A percentile compares a stretch with the other conserved stretches of the same genome.
phyloP scores from a whole-genome alignment of 495 filamentous ascomycete genomes.

The Talaromyces liani region DNA sequence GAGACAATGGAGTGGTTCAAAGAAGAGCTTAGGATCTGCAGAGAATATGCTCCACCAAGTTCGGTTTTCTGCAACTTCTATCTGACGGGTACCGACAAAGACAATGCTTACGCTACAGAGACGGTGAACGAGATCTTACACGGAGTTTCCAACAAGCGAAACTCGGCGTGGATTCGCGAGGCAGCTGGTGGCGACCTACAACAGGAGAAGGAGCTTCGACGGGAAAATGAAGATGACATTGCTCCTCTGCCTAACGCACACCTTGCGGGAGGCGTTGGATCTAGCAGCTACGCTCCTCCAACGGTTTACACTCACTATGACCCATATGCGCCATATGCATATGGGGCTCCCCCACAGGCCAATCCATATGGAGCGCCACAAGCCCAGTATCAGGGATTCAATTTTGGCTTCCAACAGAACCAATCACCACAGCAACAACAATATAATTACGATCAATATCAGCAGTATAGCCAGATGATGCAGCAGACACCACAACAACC shows the following conservation, averaged over 20 bases:
- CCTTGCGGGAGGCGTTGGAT: slow-evolving; percentile 21
- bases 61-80: slow-evolving; percentile 90
- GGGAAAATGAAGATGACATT: slow-evolving; percentile 81
- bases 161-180: slow-evolving; percentile 69
- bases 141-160: slow-evolving; percentile 72
- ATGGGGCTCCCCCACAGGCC: slow-evolving; percentile 5
- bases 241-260: slow-evolving; percentile 63
- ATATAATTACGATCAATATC: slow-evolving; percentile 2
- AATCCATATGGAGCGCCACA: slow-evolving; percentile 6
- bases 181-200: slow-evolving; percentile 76
- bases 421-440: slow-evolving; percentile 10
- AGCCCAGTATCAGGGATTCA: slow-evolving; percentile 13
- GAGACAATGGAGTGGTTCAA: slow-evolving; percentile 98
- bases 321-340: slow-evolving; percentile 5
- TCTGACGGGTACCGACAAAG: slow-evolving; percentile 50
- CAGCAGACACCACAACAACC: slow-evolving; percentile 10
- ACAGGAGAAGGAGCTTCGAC: slow-evolving; percentile 67
- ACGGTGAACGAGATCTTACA: slow-evolving; percentile 77
- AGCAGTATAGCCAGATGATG: background rate
- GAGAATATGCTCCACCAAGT: slow-evolving; percentile 75
- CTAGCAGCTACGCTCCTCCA: slow-evolving; percentile 17
- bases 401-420: slow-evolving; percentile 24
- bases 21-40: slow-evolving; percentile 85
- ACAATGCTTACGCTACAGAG: slow-evolving; percentile 59
- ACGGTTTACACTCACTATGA: slow-evolving; percentile 9